Conservation (phyloP, 306 rosid species). For the Castanea mollissima region DNA sequence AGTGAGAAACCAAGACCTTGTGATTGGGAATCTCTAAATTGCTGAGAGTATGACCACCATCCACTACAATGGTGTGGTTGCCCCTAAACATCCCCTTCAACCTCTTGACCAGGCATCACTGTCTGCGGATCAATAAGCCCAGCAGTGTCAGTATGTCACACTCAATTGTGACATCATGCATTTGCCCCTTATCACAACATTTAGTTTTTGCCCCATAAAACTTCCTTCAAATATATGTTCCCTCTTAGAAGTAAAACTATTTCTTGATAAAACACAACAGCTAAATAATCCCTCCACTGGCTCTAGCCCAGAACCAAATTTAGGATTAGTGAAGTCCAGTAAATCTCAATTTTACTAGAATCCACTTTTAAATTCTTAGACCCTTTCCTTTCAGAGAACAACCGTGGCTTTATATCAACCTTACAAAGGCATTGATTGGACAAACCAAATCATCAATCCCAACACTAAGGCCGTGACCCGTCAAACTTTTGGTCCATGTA, state of each 20-base stretch:
- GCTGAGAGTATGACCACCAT: slow-evolving; percentile 68
- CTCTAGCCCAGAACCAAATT: slow-evolving; percentile 75
- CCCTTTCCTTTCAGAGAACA: slow-evolving; percentile 6
- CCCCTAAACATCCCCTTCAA: slow-evolving; percentile 89
- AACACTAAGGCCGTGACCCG: slow-evolving; percentile 23
- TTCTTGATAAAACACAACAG: slow-evolving; percentile 51
- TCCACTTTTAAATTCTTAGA: slow-evolving; percentile 63
- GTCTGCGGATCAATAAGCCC: slow-evolving; percentile 60
- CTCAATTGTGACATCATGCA: slow-evolving; percentile 68
- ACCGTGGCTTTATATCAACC: too few relatives aligned
- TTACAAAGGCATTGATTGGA: too few relatives aligned
- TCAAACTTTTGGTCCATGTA: slow-evolving; percentile 75
- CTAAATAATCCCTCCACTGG: slow-evolving; percentile 68
- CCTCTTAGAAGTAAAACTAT: slow-evolving; percentile 57
- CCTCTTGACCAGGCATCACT: slow-evolving; percentile 71
- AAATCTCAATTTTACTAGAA: slow-evolving; percentile 48
- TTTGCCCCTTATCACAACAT: slow-evolving; percentile 58
- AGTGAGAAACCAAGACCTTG: too few relatives aligned
- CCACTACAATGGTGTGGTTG: slow-evolving; percentile 65
- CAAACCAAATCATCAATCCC: too few relatives aligned
- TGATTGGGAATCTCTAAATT: slow-evolving; percentile 43
- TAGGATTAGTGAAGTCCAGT: slow-evolving; percentile 73
- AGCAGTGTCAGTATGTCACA: slow-evolving; percentile 44
- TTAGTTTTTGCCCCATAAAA: slow-evolving; percentile 59
- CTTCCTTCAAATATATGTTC: slow-evolving; percentile 70